phyloP scores from a whole-genome alignment of 257 asterid species.

The Plantago elongata region DNA sequence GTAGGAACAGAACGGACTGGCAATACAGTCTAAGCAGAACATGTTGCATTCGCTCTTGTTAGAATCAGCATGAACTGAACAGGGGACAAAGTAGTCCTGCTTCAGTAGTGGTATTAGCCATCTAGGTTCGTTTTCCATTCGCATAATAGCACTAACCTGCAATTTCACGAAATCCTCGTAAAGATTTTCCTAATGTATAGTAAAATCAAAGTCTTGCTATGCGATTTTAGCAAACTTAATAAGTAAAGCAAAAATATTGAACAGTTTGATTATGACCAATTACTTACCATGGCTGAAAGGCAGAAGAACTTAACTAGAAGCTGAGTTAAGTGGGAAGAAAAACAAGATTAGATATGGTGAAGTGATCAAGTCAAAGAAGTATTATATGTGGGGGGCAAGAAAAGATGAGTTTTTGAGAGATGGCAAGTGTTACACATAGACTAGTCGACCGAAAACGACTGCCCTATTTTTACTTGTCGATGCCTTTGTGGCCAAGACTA shows the following conservation, averaged over 20 bases:
- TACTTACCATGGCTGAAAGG: background rate
- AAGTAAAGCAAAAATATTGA: too few species aligned
- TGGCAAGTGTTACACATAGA: slow-evolving; percentile 26
- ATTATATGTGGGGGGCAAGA: slow-evolving; percentile 1
- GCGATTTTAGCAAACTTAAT: background rate
- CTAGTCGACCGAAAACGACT: slow-evolving; percentile 26
- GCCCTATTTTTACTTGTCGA: background rate
- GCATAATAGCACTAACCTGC: slow-evolving; percentile 39
- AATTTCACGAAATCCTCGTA: background rate
- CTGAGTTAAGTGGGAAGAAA: slow-evolving; percentile 16
- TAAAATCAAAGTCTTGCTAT: too few species aligned
- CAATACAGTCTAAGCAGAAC: slow-evolving; percentile 77
- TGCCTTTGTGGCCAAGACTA: too few species aligned
- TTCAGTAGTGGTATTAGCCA: slow-evolving; percentile 61
- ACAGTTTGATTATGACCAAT: background rate
- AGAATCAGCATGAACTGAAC: slow-evolving; percentile 43
- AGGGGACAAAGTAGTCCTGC: slow-evolving; percentile 46
- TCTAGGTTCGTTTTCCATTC: slow-evolving; percentile 33
- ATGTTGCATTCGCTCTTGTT: slow-evolving; percentile 56
- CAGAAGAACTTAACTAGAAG: background rate
- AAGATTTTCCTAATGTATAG: too few species aligned
- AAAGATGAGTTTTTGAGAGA: slow-evolving; percentile 17
- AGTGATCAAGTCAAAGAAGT: background rate
- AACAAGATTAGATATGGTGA: background rate
- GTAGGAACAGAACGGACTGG: slow-evolving; percentile 52